phyloP scores from a whole-genome alignment of 148 eudicot genomes.

The Limonium bicolor region DNA sequence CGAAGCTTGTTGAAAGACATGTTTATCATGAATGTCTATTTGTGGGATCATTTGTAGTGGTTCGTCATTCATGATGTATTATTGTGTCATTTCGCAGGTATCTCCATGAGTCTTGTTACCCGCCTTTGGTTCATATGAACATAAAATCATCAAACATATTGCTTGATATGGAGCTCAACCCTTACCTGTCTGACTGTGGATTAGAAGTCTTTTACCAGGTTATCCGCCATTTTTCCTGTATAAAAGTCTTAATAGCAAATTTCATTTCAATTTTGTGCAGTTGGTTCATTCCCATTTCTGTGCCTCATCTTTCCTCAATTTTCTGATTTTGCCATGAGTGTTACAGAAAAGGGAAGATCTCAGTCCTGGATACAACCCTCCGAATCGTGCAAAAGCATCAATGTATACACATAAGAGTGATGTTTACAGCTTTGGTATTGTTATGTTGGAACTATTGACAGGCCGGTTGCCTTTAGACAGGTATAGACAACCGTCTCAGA shows the following conservation, averaged over 20 bases:
- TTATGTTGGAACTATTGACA: conserved; percentile 62
- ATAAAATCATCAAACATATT: conserved; percentile 52
- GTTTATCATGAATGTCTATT: neutral
- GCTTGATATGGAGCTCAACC: conserved; percentile 55
- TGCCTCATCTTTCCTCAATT: neutral
- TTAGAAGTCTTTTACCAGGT: conserved; percentile 37
- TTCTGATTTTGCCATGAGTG: neutral
- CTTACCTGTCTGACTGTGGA: conserved; percentile 49
- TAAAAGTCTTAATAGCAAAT: neutral
- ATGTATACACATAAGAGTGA: conserved; percentile 41
- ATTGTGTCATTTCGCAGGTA: conserved; percentile 18
- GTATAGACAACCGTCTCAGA: conserved; percentile 8
- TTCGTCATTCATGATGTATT: neutral
- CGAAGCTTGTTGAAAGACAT: neutral
- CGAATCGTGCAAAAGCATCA: conserved; percentile 33
- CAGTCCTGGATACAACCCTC: conserved; percentile 35
- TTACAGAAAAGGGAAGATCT: conserved; percentile 16
- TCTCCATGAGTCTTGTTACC: conserved; percentile 50
- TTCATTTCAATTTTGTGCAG: too few species aligned
- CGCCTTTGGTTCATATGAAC: conserved; percentile 35
- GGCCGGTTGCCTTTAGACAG: conserved; percentile 69
- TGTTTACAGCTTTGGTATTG: conserved; percentile 62
- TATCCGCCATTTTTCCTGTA: neutral
- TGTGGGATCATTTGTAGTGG: neutral
- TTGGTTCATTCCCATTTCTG: too few species aligned